Conservation (phyloP, 2,329 filamentous ascomycete genomes). For the Aspergillus floridensis region DNA sequence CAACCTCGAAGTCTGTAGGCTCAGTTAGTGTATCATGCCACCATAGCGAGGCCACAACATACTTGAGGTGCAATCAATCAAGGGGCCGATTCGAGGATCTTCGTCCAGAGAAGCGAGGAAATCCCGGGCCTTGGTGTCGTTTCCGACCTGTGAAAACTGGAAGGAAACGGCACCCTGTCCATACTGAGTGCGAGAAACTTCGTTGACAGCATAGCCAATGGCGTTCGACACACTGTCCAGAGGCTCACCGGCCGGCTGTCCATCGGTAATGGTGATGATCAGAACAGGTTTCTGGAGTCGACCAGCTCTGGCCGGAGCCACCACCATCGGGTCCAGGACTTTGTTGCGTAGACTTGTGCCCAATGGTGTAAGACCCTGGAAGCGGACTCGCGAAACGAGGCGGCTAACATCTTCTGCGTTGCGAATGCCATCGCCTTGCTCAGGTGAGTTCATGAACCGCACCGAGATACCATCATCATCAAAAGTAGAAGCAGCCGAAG, state of each 20-base stretch:
- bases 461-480: constrained; percentile 66
- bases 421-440: constrained; percentile 54
- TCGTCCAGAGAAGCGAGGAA: constrained; percentile 65
- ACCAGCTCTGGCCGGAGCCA: constrained; percentile 51
- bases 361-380: constrained; percentile 66
- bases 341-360: constrained; percentile 62
- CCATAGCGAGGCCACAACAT: constrained; percentile 32
- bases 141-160: constrained; percentile 68
- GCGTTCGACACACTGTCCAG: constrained; percentile 57
- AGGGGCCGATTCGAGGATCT: constrained; percentile 58
- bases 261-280: constrained; percentile 65
- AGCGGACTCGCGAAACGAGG: constrained; percentile 58
- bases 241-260: constrained; percentile 63
- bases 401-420: constrained; percentile 58
- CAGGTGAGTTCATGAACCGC: constrained; percentile 66
- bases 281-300: constrained; percentile 63
- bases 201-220: constrained; percentile 54
- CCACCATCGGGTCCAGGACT: constrained; percentile 61
- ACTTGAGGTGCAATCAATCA: constrained; percentile 69
- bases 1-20: constrained; percentile 61
- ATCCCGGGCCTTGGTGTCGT: constrained; percentile 62
- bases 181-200: constrained; percentile 52
- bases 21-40: neutral
- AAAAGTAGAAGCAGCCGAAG: constrained; percentile 65
- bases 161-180: constrained; percentile 61